phyloP scores from a whole-genome alignment of 202 grass and related monocot genomes.

The Miscanthus sacchariflorus region DNA sequence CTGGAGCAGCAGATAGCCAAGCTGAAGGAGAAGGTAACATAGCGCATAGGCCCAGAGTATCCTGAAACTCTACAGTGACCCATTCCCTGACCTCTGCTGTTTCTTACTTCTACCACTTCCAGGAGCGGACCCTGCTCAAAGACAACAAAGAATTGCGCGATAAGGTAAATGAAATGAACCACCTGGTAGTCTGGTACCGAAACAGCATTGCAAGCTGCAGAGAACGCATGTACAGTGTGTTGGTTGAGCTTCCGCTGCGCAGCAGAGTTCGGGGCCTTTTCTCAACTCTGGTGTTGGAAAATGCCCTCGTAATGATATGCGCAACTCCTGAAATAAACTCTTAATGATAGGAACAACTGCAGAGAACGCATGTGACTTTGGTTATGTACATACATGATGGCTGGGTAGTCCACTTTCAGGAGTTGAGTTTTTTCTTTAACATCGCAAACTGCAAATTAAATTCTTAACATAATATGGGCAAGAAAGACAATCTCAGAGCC shows the following conservation, averaged over 20 bases:
- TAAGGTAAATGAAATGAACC: constrained; percentile 54
- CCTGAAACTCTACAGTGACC: neutral
- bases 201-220: neutral
- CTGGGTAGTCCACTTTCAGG: neutral
- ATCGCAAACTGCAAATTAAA: neutral
- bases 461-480: constrained; percentile 16
- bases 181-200: neutral
- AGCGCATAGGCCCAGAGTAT: neutral
- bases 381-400: too few relatives aligned
- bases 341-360: too few relatives aligned
- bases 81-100: constrained; percentile 3
- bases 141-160: constrained; percentile 65
- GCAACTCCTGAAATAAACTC: too few relatives aligned
- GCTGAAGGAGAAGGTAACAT: constrained; percentile 75
- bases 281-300: too few relatives aligned
- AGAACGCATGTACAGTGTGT: neutral
- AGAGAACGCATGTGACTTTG: too few relatives aligned
- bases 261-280: too few relatives aligned
- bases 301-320: too few relatives aligned
- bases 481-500: neutral
- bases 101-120: constrained; percentile 8
- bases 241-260: too few relatives aligned
- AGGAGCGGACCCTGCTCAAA: constrained; percentile 63
- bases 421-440: neutral
- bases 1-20: constrained; percentile 66